A percentile compares a stretch with the other conserved stretches of the same genome.
phyloP scores from a whole-genome alignment of 306 rosid species.

The Prosopis cineraria region DNA sequence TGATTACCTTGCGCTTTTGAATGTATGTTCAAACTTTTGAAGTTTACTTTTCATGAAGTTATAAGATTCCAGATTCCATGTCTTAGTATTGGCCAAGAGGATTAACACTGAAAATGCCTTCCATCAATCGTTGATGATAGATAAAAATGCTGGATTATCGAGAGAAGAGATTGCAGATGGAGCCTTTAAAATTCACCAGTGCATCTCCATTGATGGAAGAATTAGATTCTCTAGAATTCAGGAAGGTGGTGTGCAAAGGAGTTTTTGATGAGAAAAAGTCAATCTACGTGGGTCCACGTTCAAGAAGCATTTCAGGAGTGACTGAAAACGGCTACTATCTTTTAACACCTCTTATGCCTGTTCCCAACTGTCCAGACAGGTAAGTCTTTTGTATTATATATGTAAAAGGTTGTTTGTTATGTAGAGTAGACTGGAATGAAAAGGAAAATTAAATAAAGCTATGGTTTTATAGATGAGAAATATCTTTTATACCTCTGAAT shows the following conservation, averaged over 20 bases:
- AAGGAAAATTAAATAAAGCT: background rate
- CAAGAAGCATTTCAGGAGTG: slow-evolving; percentile 96
- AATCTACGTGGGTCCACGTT: slow-evolving; percentile 89
- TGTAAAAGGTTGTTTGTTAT: background rate
- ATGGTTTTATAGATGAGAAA: background rate
- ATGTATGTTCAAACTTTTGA: background rate
- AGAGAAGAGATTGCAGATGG: slow-evolving; percentile 73
- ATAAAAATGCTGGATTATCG: slow-evolving; percentile 72
- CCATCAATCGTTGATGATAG: slow-evolving; percentile 41
- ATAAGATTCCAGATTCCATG: slow-evolving; percentile 7
- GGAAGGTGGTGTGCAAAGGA: slow-evolving; percentile 73
- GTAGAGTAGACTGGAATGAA: background rate
- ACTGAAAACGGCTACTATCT: slow-evolving; percentile 92
- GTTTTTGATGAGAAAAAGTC: slow-evolving; percentile 77
- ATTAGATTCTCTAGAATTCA: slow-evolving; percentile 72
- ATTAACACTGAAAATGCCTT: slow-evolving; percentile 21
- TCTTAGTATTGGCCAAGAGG: slow-evolving; percentile 15
- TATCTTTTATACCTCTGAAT: background rate
- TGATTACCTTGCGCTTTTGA: background rate
- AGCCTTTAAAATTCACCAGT: slow-evolving; percentile 59
- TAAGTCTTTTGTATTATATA: slow-evolving; percentile 34
- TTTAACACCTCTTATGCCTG: slow-evolving; percentile 83
- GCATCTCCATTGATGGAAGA: slow-evolving; percentile 50
- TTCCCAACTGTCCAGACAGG: slow-evolving; percentile 62
- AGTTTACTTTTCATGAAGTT: slow-evolving; percentile 17